A percentile compares a stretch with the other conserved stretches of the same genome.
phyloP scores from a whole-genome alignment of 257 asterid genomes.

The Solanum peruvianum region DNA sequence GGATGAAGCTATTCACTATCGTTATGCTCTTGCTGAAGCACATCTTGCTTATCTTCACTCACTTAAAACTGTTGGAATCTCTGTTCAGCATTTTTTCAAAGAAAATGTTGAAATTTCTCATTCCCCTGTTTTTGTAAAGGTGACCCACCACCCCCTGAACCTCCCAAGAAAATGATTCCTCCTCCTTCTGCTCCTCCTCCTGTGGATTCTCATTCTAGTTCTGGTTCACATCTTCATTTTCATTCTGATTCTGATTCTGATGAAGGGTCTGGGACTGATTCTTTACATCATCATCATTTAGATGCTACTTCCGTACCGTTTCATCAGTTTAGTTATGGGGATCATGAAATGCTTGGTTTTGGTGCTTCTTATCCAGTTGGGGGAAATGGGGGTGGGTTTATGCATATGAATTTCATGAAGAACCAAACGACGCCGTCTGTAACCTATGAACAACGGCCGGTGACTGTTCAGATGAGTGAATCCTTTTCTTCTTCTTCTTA shows the following conservation, averaged over 20 bases:
- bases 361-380: not conserved
- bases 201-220: constrained; percentile 27
- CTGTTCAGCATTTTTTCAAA: not conserved
- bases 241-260: constrained; percentile 48
- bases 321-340: not conserved
- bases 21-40: constrained; percentile 7
- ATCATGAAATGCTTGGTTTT: not conserved
- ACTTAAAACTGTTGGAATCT: not conserved
- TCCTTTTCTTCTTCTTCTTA: constrained; percentile 27
- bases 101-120: not conserved
- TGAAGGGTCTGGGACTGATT: constrained; percentile 22
- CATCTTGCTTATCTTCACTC: constrained; percentile 6
- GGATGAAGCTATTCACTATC: constrained; percentile 10
- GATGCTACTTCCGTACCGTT: not conserved
- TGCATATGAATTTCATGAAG: constrained; percentile 64
- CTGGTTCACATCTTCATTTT: constrained; percentile 75
- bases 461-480: constrained; percentile 58
- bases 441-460: constrained; percentile 56
- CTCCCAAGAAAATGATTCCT: constrained; percentile 16
- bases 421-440: constrained; percentile 60
- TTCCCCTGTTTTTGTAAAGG: constrained; percentile 41
- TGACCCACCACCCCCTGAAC: constrained; percentile 42
- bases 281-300: constrained; percentile 31
- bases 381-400: constrained; percentile 11
- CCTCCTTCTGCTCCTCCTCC: not conserved